Conservation (phyloP, 1,284 basidiomycete species). For the Porogramme epimiltina region DNA sequence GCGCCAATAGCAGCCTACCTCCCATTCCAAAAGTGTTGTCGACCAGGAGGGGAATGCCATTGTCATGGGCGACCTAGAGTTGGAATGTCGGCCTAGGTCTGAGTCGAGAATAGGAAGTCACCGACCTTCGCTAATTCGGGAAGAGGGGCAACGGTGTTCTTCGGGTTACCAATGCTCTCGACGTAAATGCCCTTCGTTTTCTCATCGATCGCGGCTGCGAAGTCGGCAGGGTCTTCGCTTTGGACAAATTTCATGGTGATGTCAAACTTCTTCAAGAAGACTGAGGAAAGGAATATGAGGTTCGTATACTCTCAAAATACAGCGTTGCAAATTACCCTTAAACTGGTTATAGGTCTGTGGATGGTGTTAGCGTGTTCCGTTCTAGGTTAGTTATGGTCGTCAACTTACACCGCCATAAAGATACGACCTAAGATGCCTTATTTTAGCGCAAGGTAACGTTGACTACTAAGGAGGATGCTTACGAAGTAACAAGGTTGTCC, state of each 20-base stretch:
- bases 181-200: constrained; percentile 81
- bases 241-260: constrained; percentile 82
- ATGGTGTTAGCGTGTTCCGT: constrained; percentile 1
- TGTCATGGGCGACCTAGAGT: constrained; percentile 58
- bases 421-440: constrained; percentile 42
- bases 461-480: constrained; percentile 24
- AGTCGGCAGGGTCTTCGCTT: constrained; percentile 62
- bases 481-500: constrained; percentile 83
- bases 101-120: constrained; percentile 17
- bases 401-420: constrained; percentile 66
- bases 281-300: not conserved
- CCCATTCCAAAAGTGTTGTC: constrained; percentile 92
- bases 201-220: constrained; percentile 76
- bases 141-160: constrained; percentile 76
- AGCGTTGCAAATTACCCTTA: constrained; percentile 57
- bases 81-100: not conserved
- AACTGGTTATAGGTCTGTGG: constrained; percentile 84
- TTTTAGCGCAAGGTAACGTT: not conserved
- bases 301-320: constrained; percentile 8
- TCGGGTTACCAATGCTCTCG: constrained; percentile 88
- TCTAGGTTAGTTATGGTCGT: too few relatives aligned
- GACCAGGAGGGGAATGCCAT: constrained; percentile 79
- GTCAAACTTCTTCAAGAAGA: constrained; percentile 74
- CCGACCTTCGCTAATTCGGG: constrained; percentile 71
- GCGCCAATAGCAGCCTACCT: constrained; percentile 38